Conservation (phyloP, 2,329 filamentous ascomycete genomes). For the Penicillium thymicola region DNA sequence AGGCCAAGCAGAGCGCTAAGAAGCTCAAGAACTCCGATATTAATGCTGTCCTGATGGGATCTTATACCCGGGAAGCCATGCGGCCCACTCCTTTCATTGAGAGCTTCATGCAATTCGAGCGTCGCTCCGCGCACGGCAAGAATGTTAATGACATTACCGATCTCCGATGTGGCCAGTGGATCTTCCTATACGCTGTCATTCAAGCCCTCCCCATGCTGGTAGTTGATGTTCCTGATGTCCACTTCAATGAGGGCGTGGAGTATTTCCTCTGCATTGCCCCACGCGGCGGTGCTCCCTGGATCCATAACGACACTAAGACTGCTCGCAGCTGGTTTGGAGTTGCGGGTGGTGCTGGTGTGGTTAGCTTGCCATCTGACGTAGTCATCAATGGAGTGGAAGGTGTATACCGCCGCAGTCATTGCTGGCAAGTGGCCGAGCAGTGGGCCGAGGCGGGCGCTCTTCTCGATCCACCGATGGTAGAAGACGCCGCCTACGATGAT, state of each 20-base stretch:
- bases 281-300: slow-evolving; percentile 49
- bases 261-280: slow-evolving; percentile 51
- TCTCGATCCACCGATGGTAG: slow-evolving; percentile 32
- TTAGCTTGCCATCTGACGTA: slow-evolving; percentile 61
- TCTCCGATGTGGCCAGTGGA: slow-evolving; percentile 50
- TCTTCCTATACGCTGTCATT: slow-evolving; percentile 51
- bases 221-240: slow-evolving; percentile 48
- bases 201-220: slow-evolving; percentile 50
- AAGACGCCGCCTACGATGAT: slow-evolving; percentile 35
- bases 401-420: slow-evolving; percentile 66
- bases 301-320: slow-evolving; percentile 43
- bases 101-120: slow-evolving; percentile 49
- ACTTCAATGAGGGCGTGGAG: slow-evolving; percentile 46
- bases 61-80: slow-evolving; percentile 73
- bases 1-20: slow-evolving; percentile 66
- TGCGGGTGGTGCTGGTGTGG: slow-evolving; percentile 62
- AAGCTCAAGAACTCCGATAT: slow-evolving; percentile 77
- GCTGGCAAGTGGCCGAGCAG: slow-evolving; percentile 62
- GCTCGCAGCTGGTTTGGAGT: slow-evolving; percentile 50
- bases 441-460: slow-evolving; percentile 52
- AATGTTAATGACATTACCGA: slow-evolving; percentile 46
- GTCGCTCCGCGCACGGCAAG: slow-evolving; percentile 43
- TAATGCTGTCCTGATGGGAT: slow-evolving; percentile 70
- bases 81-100: slow-evolving; percentile 48
- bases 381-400: slow-evolving; percentile 66